A percentile compares a stretch with the other conserved stretches of the same genome.
phyloP scores from a whole-genome alignment of 129 eudicot genomes.

The Flaveria ramosissima region DNA sequence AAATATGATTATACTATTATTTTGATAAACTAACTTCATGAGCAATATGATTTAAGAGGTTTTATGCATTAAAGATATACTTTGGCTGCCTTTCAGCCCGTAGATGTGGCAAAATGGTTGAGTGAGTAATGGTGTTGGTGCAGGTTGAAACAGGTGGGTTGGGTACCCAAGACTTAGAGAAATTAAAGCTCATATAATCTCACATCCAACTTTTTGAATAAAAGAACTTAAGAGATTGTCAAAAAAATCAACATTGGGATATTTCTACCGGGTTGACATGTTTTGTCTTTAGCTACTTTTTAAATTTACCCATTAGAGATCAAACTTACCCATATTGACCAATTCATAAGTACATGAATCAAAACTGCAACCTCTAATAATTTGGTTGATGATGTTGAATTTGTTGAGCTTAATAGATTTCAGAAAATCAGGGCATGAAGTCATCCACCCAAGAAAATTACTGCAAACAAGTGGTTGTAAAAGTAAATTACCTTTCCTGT shows the following conservation, averaged over 20 bases:
- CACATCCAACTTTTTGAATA: neutral
- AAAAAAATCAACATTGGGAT: neutral
- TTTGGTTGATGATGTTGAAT: neutral
- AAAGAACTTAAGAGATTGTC: neutral
- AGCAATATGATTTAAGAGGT: neutral
- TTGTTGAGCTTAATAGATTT: neutral
- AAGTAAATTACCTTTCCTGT: constrained; percentile 70
- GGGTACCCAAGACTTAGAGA: too few species aligned
- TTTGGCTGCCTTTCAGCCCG: neutral
- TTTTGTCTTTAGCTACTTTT: neutral
- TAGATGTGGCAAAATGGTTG: neutral
- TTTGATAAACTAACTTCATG: too few species aligned
- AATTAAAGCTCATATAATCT: neutral
- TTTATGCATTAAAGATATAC: neutral
- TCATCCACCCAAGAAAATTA: neutral
- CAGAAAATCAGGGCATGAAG: neutral
- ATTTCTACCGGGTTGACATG: neutral
- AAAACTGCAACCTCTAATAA: neutral
- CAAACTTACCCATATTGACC: neutral
- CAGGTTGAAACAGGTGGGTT: neutral
- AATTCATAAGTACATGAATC: neutral
- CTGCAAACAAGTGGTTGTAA: neutral
- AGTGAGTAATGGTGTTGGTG: neutral
- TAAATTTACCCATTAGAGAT: neutral
- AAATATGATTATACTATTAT: neutral